Evolutionary conservation across 495 filamentous ascomycete species (phyloP).

Genomic region (Talaromyces stipitatus): DNA sequence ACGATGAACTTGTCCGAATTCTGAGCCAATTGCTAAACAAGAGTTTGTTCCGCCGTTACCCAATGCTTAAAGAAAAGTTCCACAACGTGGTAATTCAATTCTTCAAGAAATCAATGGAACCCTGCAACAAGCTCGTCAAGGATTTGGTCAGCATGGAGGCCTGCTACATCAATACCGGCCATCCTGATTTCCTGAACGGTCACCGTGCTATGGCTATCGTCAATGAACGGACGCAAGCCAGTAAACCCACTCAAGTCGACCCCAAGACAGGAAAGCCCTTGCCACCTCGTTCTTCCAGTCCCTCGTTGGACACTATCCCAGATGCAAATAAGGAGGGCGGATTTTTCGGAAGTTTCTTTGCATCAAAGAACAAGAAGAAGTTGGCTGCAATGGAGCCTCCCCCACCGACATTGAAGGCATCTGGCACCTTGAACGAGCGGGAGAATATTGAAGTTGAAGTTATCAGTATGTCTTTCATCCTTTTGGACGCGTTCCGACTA

Average conservation of each 20-base stretch:
- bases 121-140: slow-evolving; percentile 91
- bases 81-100: slow-evolving; percentile 89
- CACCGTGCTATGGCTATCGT: slow-evolving; percentile 97
- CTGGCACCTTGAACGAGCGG: slow-evolving; percentile 82
- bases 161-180: slow-evolving; percentile 97
- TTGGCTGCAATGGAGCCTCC: slow-evolving; percentile 98
- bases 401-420: slow-evolving; percentile 87
- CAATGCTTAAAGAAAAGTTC: slow-evolving; percentile 91
- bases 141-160: slow-evolving; percentile 94
- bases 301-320: slow-evolving; percentile 47
- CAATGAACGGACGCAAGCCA: slow-evolving; percentile 72
- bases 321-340: slow-evolving; percentile 52
- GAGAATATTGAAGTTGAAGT: slow-evolving; percentile 95
- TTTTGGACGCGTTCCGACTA: slow-evolving; percentile 5
- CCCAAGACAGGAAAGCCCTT: slow-evolving; percentile 98
- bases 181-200: slow-evolving; percentile 96
- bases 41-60: slow-evolving; percentile 86
- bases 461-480: slow-evolving; percentile 74
- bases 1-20: slow-evolving; percentile 96
- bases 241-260: slow-evolving; percentile 92
- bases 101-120: slow-evolving; percentile 97
- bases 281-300: slow-evolving; percentile 65
- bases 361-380: slow-evolving; percentile 99
- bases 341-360: slow-evolving; percentile 97
- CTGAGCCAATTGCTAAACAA: slow-evolving; percentile 84